Conservation (phyloP, 805 yeast genomes). For the Saccharomycopsis sp. region DNA sequence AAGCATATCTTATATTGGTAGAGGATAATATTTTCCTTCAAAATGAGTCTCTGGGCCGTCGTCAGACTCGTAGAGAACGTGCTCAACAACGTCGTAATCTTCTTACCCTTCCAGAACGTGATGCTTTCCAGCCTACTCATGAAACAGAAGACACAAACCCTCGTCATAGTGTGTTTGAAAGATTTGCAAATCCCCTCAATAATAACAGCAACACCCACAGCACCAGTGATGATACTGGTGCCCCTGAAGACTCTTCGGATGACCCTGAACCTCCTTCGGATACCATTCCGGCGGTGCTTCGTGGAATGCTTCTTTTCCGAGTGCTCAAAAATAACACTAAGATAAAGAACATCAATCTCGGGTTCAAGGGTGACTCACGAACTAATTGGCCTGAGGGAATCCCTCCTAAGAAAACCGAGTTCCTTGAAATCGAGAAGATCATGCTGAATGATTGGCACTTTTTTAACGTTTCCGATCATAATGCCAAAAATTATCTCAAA, state of each 20-base stretch:
- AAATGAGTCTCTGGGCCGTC: conserved; percentile 9
- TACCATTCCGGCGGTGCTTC: conserved; percentile 68
- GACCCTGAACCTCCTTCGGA: conserved; percentile 25
- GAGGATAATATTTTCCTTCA: conserved; percentile 21
- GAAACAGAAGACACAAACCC: conserved; percentile 10
- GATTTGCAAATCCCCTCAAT: not conserved
- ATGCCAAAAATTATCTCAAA: conserved; percentile 21
- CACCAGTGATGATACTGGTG: not conserved
- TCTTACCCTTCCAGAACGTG: not conserved
- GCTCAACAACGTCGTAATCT: conserved; percentile 10
- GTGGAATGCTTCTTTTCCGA: conserved; percentile 72
- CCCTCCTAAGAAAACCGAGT: conserved; percentile 75
- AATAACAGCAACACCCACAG: not conserved
- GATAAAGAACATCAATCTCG: conserved; percentile 54
- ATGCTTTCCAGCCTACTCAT: not conserved
- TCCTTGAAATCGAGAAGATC: conserved; percentile 56
- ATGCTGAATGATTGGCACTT: conserved; percentile 90
- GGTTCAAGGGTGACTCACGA: conserved; percentile 60
- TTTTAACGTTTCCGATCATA: conserved; percentile 41
- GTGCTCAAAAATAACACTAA: conserved; percentile 60
- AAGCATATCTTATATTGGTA: conserved; percentile 17
- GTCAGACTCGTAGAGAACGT: conserved; percentile 9
- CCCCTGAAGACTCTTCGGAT: not conserved
- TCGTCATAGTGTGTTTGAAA: not conserved
- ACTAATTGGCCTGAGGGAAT: conserved; percentile 99